Conservation (phyloP, 495 filamentous ascomycete species). For the Talaromyces borbonicus region DNA sequence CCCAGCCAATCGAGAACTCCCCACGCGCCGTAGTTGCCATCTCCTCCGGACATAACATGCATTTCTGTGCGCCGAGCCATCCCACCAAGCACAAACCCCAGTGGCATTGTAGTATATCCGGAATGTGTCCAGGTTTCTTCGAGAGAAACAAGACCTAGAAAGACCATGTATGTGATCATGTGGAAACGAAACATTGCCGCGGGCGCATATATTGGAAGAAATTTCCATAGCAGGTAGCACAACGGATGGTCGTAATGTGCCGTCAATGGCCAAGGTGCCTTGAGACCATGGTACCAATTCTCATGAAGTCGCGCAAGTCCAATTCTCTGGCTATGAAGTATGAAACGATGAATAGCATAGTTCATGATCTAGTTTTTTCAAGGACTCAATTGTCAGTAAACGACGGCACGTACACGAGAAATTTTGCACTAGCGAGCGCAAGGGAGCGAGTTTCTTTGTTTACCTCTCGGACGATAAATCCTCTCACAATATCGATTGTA, state of each 20-base stretch:
- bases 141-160: slow-evolving; percentile 54
- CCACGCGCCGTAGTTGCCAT: slow-evolving; percentile 70
- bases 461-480: slow-evolving; percentile 47
- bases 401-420: no score
- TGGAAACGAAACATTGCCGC: slow-evolving; percentile 58
- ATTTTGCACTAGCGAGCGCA: no score
- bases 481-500: slow-evolving; percentile 39
- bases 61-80: slow-evolving; percentile 59
- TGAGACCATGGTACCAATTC: slow-evolving; percentile 54
- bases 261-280: slow-evolving; percentile 53
- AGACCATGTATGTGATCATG: slow-evolving; percentile 68
- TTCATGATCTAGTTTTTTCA: slow-evolving; percentile 29
- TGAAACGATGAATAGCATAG: slow-evolving; percentile 65
- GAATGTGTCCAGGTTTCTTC: slow-evolving; percentile 71
- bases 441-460: no score
- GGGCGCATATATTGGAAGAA: slow-evolving; percentile 66
- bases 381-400: slow-evolving; percentile 1
- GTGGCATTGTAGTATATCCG: slow-evolving; percentile 68
- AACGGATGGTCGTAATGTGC: slow-evolving; percentile 75
- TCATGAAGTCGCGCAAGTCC: slow-evolving; percentile 41
- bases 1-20: slow-evolving; percentile 68
- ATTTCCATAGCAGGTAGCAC: slow-evolving; percentile 56
- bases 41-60: slow-evolving; percentile 50
- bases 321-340: slow-evolving; percentile 46
- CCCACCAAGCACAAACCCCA: slow-evolving; percentile 59